Evolutionary conservation across 345 rosid genomes (phyloP).

Genomic region (Balakata baccata): DNA sequence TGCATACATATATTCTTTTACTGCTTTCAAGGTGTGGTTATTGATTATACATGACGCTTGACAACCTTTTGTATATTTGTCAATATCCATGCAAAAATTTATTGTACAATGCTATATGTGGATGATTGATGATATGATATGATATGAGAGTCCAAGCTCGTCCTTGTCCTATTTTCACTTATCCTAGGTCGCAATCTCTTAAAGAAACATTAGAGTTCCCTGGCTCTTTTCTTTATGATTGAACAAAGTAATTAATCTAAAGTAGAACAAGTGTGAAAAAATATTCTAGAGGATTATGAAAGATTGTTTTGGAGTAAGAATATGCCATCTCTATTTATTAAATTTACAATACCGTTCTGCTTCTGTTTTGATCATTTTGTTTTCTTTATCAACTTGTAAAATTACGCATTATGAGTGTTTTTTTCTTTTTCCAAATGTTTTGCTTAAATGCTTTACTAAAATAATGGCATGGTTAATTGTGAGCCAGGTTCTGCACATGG

Average conservation of each 20-base stretch:
- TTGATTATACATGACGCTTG: not conserved
- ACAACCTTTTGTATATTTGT: not conserved
- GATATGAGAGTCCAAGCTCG: not conserved
- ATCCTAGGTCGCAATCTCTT: not conserved
- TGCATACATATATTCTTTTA: not conserved
- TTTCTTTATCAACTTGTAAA: not conserved
- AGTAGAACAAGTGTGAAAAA: not conserved
- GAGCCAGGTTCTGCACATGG: conserved; percentile 93
- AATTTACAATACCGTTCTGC: not conserved
- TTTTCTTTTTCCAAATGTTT: not conserved
- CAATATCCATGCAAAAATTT: not conserved
- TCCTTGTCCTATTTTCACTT: not conserved
- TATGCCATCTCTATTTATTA: not conserved
- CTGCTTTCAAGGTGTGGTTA: not conserved
- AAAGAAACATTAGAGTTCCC: not conserved
- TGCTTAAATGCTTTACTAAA: not conserved
- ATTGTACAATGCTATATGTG: too few relatives aligned
- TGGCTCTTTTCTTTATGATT: not conserved
- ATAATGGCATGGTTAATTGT: not conserved
- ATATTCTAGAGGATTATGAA: not conserved
- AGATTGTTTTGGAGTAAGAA: not conserved
- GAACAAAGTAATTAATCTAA: not conserved
- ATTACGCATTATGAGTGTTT: not conserved
- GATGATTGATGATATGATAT: not conserved
- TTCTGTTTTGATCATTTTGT: conserved; percentile 5